Evolutionary conservation across 345 rosid genomes (phyloP).

Genomic region (Trapa incisa): DNA sequence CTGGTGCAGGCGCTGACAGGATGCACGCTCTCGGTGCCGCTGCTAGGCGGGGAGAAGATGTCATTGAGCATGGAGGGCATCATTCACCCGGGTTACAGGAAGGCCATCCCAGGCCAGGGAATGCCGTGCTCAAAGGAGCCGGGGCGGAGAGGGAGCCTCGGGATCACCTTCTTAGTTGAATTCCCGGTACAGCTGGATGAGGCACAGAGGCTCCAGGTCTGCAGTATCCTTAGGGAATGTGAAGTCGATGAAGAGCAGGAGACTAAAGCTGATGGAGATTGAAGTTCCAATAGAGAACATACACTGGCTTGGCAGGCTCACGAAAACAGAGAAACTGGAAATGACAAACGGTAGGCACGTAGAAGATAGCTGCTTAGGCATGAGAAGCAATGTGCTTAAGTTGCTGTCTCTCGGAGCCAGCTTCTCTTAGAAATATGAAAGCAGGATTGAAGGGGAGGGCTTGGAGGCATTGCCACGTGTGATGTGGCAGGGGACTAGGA

Average conservation of each 20-base stretch:
- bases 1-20: conserved; percentile 69
- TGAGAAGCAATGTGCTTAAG: no score
- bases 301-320: background rate
- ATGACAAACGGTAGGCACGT: no score
- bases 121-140: conserved; percentile 46
- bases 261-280: no score
- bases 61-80: conserved; percentile 34
- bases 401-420: no score
- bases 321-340: background rate
- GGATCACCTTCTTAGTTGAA: conserved; percentile 38
- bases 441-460: background rate
- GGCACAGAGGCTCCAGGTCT: conserved; percentile 37
- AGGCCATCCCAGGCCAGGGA: conserved; percentile 58
- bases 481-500: background rate
- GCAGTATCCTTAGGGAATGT: conserved; percentile 40
- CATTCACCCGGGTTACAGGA: conserved; percentile 52
- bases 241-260: conserved; percentile 3
- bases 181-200: conserved; percentile 44
- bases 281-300: no score
- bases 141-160: conserved; percentile 52
- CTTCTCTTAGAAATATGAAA: no score
- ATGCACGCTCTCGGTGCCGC: conserved; percentile 53
- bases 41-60: conserved; percentile 52
- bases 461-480: background rate
- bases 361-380: no score